phyloP scores from a whole-genome alignment of 306 rosid genomes.

The Notholithocarpus densiflorus region DNA sequence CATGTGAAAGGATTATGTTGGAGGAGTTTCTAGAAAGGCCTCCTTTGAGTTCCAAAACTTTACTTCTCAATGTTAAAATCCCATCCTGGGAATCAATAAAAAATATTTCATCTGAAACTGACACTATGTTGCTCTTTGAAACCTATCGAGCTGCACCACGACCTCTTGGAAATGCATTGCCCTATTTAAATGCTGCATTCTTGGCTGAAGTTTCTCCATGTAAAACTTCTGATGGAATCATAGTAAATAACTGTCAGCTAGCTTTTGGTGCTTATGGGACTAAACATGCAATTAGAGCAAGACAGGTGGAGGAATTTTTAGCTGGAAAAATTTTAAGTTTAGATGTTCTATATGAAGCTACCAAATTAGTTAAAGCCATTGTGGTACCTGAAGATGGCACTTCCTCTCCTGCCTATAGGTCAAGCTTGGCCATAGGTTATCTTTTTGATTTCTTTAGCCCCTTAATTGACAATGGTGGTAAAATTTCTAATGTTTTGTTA shows the following conservation, averaged over 20 bases:
- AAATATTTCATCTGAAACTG: slow-evolving; percentile 30
- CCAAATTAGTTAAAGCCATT: slow-evolving; percentile 41
- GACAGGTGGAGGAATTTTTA: slow-evolving; percentile 59
- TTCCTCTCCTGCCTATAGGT: slow-evolving; percentile 47
- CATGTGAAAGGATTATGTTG: slow-evolving; percentile 49
- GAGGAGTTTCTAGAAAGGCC: slow-evolving; percentile 71
- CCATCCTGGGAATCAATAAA: slow-evolving; percentile 40
- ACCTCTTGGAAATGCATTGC: slow-evolving; percentile 79
- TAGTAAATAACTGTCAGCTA: slow-evolving; percentile 52
- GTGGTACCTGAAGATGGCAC: slow-evolving; percentile 59
- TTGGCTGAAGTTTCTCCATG: slow-evolving; percentile 55
- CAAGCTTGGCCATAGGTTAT: slow-evolving; percentile 81
- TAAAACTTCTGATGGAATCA: slow-evolving; percentile 40
- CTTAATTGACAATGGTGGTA: slow-evolving; percentile 31
- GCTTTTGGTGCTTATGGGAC: slow-evolving; percentile 74
- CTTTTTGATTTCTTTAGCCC: slow-evolving; percentile 70
- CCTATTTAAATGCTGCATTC: slow-evolving; percentile 80
- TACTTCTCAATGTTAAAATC: slow-evolving; percentile 63
- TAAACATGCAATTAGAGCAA: slow-evolving; percentile 78
- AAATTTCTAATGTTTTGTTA: slow-evolving; percentile 21
- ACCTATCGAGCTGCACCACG: slow-evolving; percentile 80
- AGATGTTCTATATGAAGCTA: slow-evolving; percentile 53
- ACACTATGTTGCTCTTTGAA: slow-evolving; percentile 53
- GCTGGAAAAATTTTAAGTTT: slow-evolving; percentile 51
- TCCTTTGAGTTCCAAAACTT: slow-evolving; percentile 48